These are phyloP conservation scores for Fusarium palustre DNA, from an alignment of 2,329 filamentous ascomycete genomes.

Conservation along the genomic window DNA sequence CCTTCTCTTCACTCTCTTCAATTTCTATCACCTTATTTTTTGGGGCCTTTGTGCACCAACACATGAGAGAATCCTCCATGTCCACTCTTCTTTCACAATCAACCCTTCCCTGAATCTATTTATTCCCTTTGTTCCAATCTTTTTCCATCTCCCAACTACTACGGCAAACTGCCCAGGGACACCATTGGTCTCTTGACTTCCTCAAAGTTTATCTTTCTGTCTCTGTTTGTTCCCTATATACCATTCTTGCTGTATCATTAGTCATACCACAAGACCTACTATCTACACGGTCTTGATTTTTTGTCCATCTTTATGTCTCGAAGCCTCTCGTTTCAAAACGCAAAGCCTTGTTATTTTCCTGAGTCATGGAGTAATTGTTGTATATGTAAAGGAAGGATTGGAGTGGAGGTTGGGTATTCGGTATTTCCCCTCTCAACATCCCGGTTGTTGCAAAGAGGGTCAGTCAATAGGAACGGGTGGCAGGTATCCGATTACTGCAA, in stretches of 20 bases:
- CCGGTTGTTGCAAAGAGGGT: conserved; percentile 8
- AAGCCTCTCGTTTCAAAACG: conserved; percentile 18
- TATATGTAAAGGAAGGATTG: conserved; percentile 26
- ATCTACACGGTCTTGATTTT: conserved; percentile 18
- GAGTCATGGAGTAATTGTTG: conserved; percentile 26
- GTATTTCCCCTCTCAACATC: conserved; percentile 19
- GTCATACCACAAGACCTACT: conserved; percentile 21
- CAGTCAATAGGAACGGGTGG: neutral
- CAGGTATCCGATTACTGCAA: conserved; percentile 1
- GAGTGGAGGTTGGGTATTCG: conserved; percentile 9
- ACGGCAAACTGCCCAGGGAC: neutral
- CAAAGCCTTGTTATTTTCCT: conserved; percentile 16
- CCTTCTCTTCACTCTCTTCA: neutral
- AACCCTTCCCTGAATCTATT: conserved; percentile 1
- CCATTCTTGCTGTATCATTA: conserved; percentile 44
- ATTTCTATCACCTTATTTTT: neutral
- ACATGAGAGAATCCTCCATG: neutral
- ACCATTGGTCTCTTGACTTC: conserved; percentile 1
- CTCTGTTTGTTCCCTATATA: conserved; percentile 28
- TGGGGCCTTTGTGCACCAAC: conserved; percentile 5
- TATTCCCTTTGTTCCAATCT: conserved; percentile 19
- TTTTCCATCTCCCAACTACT: neutral
- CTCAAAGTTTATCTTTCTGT: neutral
- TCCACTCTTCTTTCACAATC: neutral
- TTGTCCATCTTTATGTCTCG: conserved; percentile 6